Evolutionary conservation across 2,329 filamentous ascomycete genomes (phyloP), one percentile per base, ranked within the genome.

Genomic region (Beauveria sp.): DNA sequence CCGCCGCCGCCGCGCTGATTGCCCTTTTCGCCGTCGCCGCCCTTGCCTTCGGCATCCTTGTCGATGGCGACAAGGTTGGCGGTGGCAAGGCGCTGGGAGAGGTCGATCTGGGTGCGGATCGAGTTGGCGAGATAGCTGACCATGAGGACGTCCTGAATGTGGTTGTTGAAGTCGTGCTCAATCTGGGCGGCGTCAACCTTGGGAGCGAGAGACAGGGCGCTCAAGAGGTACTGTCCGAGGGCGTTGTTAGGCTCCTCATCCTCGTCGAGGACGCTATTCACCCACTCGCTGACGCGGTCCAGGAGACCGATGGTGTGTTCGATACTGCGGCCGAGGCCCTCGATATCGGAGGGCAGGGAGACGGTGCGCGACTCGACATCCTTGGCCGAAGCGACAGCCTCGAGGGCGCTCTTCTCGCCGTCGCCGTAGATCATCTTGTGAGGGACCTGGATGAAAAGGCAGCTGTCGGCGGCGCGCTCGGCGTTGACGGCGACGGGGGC

Each of bases 161-260:
- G 94, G 82, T 96, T 96, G 86, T 99, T 99, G 85, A 99, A 99
- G 81, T 97, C 92, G 73, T 89, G 84, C 83, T 99, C 94, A 72
- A 99, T 92, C 74, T 96, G 89, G 64, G 86, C 84, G 43, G 88
- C 81, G 70, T 96, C 91, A 64, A 97, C 94, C 84, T 97, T 99
- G 71, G 94, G 94, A 61, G 93, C 91, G 65, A 99, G 81, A 52
- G 90, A 92, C 65, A 99, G 84, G 44, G 93, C 88, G 75, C 96
- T 96, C 82, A 97, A 90, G 67, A 99, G 82, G 78, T 92, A 96
- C 78, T 99, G 96, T 67, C 92, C 94, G 61, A 99, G 81, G 14
- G 92, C 91, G 67, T 91, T 96, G 67, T 90, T 94, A 68, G 93
- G 92, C 73, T 90, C 86, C 64, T 88, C 86, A 74, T 96, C 91